Evolutionary conservation across 1,139 yeast species (phyloP), one percentile per base, ranked within the genome.

Genomic region (Candida sp.): DNA sequence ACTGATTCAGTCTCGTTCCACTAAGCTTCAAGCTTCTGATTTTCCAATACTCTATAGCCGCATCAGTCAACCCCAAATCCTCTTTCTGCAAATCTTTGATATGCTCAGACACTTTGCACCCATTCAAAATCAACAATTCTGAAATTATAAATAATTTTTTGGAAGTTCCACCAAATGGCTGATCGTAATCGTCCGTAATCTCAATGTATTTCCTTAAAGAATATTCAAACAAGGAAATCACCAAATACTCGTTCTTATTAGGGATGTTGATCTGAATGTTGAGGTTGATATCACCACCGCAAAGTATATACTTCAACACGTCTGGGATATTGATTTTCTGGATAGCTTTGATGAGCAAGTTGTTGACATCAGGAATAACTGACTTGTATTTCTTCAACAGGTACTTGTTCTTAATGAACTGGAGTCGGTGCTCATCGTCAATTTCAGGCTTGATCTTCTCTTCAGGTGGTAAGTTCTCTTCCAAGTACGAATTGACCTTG

Each of bases 41-140:
- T 40, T 69, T 70, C 88, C 90, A 86, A 61, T 82, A 87, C 8
- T 63, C 63, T 31, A 64, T 57, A 4, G 87, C 89, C n/a, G 68
- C 76, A 2, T 67, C 66, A 8, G 75, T 64, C 22, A 81, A 59
- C 0, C 72, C 75, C 22, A 76, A 55, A 8, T 68, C 71, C 22
- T 55, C 56, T 31, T 52, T 58, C 9, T 63, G 55, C 1, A 61
- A 62, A 28, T 78, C 79, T 44, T 44, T 44, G 47, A 44, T 44
- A 44, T 44, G 47, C 25, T 44, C 42, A 4, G 47, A 44, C 25
- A 74, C 64, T 48, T 59, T 70, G 58, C 75, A 78, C 11, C 96
- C 96, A 65, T 90, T 89, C 54, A 88, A 75, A 3, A 87, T 60
- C 11, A 93, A 70, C 37, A 90, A 72, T 62, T 92, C 97, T 0